Base-by-base conservation (phyloP, 805 yeast genomes). In the Nematodospora valgi region DNA sequence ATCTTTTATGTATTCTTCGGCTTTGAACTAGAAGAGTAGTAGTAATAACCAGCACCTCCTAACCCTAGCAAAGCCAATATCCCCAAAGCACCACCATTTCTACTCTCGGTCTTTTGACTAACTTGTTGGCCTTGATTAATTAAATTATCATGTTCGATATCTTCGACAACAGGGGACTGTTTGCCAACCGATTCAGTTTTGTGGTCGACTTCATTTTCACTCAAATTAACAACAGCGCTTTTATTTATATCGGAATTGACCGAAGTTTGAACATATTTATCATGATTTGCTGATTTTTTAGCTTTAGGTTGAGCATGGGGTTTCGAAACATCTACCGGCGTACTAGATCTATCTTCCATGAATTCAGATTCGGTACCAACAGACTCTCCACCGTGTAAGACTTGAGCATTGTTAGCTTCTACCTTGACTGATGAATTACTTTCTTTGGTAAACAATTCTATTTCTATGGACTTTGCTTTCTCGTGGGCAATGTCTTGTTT, bases 401-500 rank as follows among this genome's bases (percentile, higher is more conserved):
- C 73, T 17, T 45, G 34, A 21, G 73, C 69, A 24, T 49, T 48
- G 37, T 64, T 65, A 30, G 70, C 72, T 48, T 67, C 72, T n/a
- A 65, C 72, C 45, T 67, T 67, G 25, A 62, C 46, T 8, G 69
- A 60, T 5, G 59, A 45, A 34, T 53, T 49, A 32, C 47, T 44
- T 37, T 67, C 72, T 44, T 56, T 49, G 37, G 50, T 40, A 37
- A 59, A 52, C 54, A 62, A 40, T 40, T 68, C 72, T 21, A 50
- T 49, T 41, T 62, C 72, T 10, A 64, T 62, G 29, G 52, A 48
- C 31, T 58, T 59, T 33, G 54, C 59, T 42, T 59, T 68, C 28
- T 61, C 58, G 9, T 69, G 68, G 20, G 72, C 72, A 39, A 64
- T 59, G 32, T 75, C 78, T 42, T 70, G 69, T 30, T 70, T 64